phyloP scores from a whole-genome alignment of 768 basidiomycete species.

The Cantharellus anzutake region DNA sequence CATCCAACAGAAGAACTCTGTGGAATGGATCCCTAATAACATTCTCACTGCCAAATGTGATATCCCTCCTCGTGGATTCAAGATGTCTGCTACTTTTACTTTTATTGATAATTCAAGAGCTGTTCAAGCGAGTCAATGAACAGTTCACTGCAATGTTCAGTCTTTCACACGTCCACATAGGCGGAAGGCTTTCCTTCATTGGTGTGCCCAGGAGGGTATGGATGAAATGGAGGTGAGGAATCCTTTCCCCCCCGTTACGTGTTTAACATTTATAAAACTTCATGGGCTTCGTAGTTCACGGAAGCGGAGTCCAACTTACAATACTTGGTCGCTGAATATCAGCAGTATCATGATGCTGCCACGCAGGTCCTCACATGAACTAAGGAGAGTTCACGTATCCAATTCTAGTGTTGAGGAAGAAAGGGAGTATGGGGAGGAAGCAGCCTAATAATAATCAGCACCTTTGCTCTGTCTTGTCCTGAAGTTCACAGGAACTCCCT shows the following conservation, averaged over 20 bases:
- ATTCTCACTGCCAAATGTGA: slow-evolving; percentile 95
- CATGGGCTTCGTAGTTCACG: slow-evolving; percentile 36
- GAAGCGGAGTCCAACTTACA: slow-evolving; percentile 99
- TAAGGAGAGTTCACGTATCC: not conserved
- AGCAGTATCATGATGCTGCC: slow-evolving; percentile 91
- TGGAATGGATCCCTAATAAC: slow-evolving; percentile 99
- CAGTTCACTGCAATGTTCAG: slow-evolving; percentile 51
- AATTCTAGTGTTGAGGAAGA: slow-evolving; percentile 60
- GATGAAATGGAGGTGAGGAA: slow-evolving; percentile 61
- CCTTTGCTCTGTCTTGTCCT: no score
- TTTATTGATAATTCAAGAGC: slow-evolving; percentile 81
- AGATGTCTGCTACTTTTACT: slow-evolving; percentile 18
- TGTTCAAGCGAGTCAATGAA: slow-evolving; percentile 97
- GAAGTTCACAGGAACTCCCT: no score
- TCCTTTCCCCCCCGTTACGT: not conserved
- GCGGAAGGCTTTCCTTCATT: slow-evolving; percentile 93
- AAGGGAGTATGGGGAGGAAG: slow-evolving; percentile 67
- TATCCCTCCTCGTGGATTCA: slow-evolving; percentile 94
- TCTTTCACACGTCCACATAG: slow-evolving; percentile 48
- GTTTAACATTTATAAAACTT: not conserved
- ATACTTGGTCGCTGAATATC: slow-evolving; percentile 93
- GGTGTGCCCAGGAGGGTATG: slow-evolving; percentile 99
- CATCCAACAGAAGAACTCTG: slow-evolving; percentile 96
- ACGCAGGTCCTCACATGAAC: slow-evolving; percentile 36
- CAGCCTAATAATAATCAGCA: no score